Evolutionary conservation across 768 basidiomycete species (phyloP).

Genomic region (Mycena olivaceomarginata): DNA sequence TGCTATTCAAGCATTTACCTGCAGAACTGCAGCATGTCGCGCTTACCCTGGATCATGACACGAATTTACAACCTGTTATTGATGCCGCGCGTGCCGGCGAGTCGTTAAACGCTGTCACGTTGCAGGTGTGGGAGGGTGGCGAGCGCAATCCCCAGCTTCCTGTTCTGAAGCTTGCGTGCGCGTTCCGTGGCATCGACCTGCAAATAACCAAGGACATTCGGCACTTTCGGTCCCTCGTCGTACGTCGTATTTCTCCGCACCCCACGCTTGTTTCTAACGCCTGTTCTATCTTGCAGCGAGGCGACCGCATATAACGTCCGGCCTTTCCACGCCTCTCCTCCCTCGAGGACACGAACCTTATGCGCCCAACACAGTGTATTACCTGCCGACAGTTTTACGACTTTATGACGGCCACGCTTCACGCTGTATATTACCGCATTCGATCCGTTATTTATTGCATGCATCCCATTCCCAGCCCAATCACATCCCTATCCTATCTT

Average conservation of each 20-base stretch:
- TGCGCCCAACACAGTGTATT: conserved; percentile 35
- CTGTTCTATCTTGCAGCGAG: conserved; percentile 46
- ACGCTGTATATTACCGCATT: conserved; percentile 39
- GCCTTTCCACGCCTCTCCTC: conserved; percentile 44
- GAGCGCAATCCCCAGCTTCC: conserved; percentile 69
- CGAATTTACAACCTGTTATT: conserved; percentile 71
- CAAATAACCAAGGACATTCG: conserved; percentile 69
- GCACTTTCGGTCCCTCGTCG: conserved; percentile 70
- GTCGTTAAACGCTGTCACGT: conserved; percentile 68
- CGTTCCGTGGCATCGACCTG: conserved; percentile 75
- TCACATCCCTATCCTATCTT: conserved; percentile 21
- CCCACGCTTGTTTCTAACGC: conserved; percentile 31
- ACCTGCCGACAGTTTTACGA: conserved; percentile 32
- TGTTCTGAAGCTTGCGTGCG: conserved; percentile 79
- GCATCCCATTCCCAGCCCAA: neutral
- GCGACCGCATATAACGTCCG: conserved; percentile 37
- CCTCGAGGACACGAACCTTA: conserved; percentile 38
- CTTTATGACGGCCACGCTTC: conserved; percentile 33
- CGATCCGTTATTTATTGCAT: neutral
- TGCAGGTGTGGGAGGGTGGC: conserved; percentile 74
- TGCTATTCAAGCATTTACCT: conserved; percentile 70
- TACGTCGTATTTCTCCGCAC: conserved; percentile 55
- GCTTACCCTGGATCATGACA: conserved; percentile 77
- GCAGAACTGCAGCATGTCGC: conserved; percentile 71
- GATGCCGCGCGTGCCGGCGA: conserved; percentile 69